Base-by-base conservation (phyloP, 495 filamentous ascomycete genomes). In the Melanomma pulvis-pyrius region DNA sequence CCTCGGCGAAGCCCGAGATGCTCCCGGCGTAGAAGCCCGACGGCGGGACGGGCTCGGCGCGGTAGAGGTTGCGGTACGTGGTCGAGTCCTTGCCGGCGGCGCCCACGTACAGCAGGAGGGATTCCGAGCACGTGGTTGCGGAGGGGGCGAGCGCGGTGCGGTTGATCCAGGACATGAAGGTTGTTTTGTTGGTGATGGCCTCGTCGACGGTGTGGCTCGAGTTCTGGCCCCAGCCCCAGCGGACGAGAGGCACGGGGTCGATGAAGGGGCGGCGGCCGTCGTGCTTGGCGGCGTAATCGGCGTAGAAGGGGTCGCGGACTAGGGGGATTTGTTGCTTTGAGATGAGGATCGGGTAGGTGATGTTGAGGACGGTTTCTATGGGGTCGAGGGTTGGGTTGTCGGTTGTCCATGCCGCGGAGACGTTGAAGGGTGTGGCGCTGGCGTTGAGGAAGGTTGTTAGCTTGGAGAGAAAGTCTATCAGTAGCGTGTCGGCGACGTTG, bases 161-260 rank as follows among this genome's bases (percentile, higher is more conserved):
- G 60, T 79, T 77, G 73, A 82, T 85, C 85, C 84, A 88, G 53
- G 76, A 59, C 65, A 76, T 79, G 68, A 87, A 88, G 9, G 79
- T 59, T 4, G 80, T 81, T 60, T 81, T 81, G 66, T 84, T 83
- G 3, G 65, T 61, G 22, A 77, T 44, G 12, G 80, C 82, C 2
- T 73, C 66, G 5, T 77, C 71, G 9, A 81, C 67, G 0, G 59
- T 66, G 0, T 74, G 74, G 1, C 76, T 71, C 17, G 73, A 71
- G 0, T 81, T 76, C 60, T 83, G 80, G 28, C 81, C 86, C 70
- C 77, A 87, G 0, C 73, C 75, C 85, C 86, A 90, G 8, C 86
- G 81, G 1, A 76, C 63, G 4, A 85, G 68, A 1, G 86, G 86
- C 0, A 73, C 77, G 19, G 75, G 73, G 48, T 79, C 73, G 55